Percentiles rank a stretch among this genome's conserved stretches.
Evolutionary conservation across 352 stramenopile species (phyloP).

Genomic region (Pythium angustatum): DNA sequence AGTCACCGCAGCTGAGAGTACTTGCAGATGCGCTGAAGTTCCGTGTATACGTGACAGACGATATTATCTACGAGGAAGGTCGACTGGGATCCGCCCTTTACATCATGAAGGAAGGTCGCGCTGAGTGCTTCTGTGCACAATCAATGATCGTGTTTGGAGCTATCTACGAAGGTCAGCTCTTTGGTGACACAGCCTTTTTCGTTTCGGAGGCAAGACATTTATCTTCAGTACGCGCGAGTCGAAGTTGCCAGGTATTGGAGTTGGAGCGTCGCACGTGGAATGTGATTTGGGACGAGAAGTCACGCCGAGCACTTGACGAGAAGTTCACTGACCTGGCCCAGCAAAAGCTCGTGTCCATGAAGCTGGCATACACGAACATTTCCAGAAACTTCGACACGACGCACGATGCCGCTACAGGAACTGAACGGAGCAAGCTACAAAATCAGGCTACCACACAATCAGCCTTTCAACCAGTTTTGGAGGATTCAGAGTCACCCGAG

Average conservation of each 20-base stretch:
- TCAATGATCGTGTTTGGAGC: constrained; percentile 42
- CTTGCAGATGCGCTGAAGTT: constrained; percentile 43
- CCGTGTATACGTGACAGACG: constrained; percentile 53
- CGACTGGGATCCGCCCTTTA: constrained; percentile 39
- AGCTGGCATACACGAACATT: constrained; percentile 7
- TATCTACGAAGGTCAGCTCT: constrained; percentile 35
- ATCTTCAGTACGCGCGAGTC: constrained; percentile 42
- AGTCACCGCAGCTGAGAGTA: constrained; percentile 43
- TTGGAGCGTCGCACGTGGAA: constrained; percentile 48
- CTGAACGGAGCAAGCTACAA: no score
- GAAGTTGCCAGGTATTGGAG: constrained; percentile 57
- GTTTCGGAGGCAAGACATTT: constrained; percentile 38
- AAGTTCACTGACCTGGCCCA: constrained; percentile 26
- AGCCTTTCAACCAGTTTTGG: no score
- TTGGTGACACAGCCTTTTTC: constrained; percentile 67
- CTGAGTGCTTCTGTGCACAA: constrained; percentile 39
- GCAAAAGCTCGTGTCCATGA: not conserved
- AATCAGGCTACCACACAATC: no score
- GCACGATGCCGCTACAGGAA: no score
- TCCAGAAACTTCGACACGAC: constrained; percentile 11
- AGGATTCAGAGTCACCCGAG: no score
- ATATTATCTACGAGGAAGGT: constrained; percentile 51
- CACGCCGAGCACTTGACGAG: constrained; percentile 43
- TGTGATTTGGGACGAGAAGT: constrained; percentile 41
- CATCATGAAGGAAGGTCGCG: constrained; percentile 53